Percentiles rank a stretch among this genome's conserved stretches.
Evolutionary conservation across 805 yeast species (phyloP).

Genomic region (Kodamaea lidongshanica): DNA sequence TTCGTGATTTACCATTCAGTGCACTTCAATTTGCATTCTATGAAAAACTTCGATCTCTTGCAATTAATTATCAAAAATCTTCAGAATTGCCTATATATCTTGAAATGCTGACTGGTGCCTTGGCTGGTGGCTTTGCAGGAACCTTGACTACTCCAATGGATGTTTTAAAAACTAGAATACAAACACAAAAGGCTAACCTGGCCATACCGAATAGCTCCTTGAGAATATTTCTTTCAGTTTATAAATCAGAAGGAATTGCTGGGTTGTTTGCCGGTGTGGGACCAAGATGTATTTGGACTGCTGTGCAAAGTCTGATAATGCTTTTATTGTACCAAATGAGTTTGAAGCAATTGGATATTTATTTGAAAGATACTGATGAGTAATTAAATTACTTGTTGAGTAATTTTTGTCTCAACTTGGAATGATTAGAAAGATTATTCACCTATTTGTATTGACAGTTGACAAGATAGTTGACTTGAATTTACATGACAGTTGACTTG

Average conservation of each 20-base stretch:
- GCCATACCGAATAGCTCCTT: conserved; percentile 19
- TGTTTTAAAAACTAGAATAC: conserved; percentile 87
- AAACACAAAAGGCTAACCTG: conserved; percentile 51
- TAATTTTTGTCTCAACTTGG: no score
- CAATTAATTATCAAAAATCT: conserved; percentile 34
- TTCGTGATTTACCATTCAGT: conserved; percentile 90
- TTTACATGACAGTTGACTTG: no score
- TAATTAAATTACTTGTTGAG: no score
- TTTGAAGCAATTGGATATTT: conserved; percentile 46
- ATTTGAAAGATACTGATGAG: no score
- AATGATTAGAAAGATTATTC: no score
- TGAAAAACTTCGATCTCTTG: conserved; percentile 67
- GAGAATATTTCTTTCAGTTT: conserved; percentile 43
- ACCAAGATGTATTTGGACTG: conserved; percentile 95
- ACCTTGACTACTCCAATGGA: conserved; percentile 84
- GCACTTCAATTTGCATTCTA: conserved; percentile 95
- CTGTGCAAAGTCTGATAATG: conserved; percentile 92
- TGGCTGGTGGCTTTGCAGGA: conserved; percentile 94
- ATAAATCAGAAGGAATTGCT: conserved; percentile 63
- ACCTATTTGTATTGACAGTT: no score
- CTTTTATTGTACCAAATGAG: conserved; percentile 77
- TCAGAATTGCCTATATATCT: conserved; percentile 46
- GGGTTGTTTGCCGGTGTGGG: conserved; percentile 94
- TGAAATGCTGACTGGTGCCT: conserved; percentile 86
- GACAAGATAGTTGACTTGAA: no score